Conservation (phyloP, 2,329 filamentous ascomycete species). For the Orbilia ellipsospora region DNA sequence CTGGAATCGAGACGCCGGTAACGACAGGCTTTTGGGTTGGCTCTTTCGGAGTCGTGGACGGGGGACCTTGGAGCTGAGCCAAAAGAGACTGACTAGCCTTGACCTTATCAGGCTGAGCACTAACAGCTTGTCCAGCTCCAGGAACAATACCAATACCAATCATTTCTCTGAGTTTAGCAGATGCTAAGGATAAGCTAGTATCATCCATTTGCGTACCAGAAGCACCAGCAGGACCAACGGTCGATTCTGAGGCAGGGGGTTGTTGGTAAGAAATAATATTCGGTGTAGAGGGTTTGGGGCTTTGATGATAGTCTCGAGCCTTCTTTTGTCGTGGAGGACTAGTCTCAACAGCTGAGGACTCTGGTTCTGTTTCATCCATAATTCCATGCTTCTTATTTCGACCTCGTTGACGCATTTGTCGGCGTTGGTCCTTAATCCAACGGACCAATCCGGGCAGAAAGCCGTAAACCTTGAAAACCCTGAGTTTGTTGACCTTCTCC, state of each 20-base stretch:
- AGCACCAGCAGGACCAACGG: too few relatives aligned
- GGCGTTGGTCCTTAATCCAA: conserved; percentile 72
- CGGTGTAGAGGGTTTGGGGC: conserved; percentile 12
- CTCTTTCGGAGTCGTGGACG: conserved; percentile 24
- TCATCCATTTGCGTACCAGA: conserved; percentile 19
- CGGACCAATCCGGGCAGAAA: conserved; percentile 87
- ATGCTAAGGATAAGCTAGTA: conserved; percentile 30
- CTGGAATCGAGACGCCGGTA: conserved; percentile 31
- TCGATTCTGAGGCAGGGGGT: not conserved
- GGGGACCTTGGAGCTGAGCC: conserved; percentile 46
- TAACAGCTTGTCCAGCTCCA: conserved; percentile 3
- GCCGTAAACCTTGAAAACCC: conserved; percentile 98
- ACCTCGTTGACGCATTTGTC: conserved; percentile 34
- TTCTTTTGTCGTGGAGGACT: conserved; percentile 51
- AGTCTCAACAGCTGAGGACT: conserved; percentile 43
- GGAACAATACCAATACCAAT: conserved; percentile 38
- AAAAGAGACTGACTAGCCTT: conserved; percentile 45
- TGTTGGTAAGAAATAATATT: not conserved
- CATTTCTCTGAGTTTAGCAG: conserved; percentile 48
- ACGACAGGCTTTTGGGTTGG: conserved; percentile 20
- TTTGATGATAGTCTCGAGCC: conserved; percentile 7
- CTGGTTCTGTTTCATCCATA: conserved; percentile 56
- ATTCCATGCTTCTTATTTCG: conserved; percentile 46
- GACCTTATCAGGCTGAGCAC: conserved; percentile 47
- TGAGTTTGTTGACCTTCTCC: conserved; percentile 75